Evolutionary conservation across 768 basidiomycete genomes (phyloP).

Genomic region (Termitomyces sp.): DNA sequence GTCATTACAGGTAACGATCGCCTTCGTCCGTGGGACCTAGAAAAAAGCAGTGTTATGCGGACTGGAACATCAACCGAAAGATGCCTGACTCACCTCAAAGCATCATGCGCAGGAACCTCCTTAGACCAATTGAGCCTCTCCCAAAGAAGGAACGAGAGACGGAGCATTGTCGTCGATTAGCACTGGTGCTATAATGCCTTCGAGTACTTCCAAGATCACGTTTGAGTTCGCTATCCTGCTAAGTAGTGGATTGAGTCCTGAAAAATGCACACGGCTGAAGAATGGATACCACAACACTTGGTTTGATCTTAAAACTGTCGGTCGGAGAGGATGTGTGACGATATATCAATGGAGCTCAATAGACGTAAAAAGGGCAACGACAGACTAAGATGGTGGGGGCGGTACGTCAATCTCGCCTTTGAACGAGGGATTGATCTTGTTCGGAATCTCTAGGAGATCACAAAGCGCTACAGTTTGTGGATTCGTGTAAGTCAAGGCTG

Average conservation of each 20-base stretch:
- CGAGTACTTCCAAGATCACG: neutral
- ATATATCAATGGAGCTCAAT: neutral
- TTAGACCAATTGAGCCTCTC: neutral
- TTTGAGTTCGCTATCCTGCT: neutral
- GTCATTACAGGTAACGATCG: neutral
- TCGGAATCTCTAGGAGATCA: slow-evolving; percentile 68
- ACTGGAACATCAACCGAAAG: neutral
- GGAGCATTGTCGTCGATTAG: neutral
- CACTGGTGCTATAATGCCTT: neutral
- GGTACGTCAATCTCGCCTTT: neutral
- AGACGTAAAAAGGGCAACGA: neutral
- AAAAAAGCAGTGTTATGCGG: neutral
- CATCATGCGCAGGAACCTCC: neutral
- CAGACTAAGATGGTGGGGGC: neutral
- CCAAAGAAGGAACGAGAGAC: neutral
- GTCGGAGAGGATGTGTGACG: neutral
- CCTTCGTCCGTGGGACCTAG: neutral
- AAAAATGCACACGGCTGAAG: neutral
- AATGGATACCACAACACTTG: neutral
- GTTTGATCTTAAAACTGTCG: neutral
- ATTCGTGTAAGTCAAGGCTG: slow-evolving; percentile 80
- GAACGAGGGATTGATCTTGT: slow-evolving; percentile 42
- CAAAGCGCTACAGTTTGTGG: slow-evolving; percentile 89
- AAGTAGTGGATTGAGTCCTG: neutral
- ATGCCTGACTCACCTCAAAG: neutral